These are phyloP conservation scores for Parietaria judaica DNA, from an alignment of 306 rosid species.

Conservation along the genomic window DNA sequence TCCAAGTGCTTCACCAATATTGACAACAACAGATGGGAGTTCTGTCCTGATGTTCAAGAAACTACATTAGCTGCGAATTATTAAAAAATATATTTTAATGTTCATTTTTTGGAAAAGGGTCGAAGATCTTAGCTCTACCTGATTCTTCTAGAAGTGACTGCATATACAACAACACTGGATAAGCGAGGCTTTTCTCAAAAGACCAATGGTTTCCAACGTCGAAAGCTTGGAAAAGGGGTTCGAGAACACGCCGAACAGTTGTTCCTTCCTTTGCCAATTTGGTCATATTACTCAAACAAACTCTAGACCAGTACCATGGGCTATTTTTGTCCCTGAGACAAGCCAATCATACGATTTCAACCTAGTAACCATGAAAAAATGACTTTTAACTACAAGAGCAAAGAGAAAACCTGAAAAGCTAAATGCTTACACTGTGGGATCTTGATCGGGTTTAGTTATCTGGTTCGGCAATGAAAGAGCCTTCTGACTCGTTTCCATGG, in stretches of 20 bases:
- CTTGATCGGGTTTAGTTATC: conserved; percentile 33
- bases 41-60: conserved; percentile 58
- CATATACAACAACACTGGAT: conserved; percentile 51
- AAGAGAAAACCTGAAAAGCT: conserved; percentile 4
- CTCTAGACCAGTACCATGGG: conserved; percentile 85
- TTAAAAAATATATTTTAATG: no score
- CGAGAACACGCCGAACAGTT: conserved; percentile 73
- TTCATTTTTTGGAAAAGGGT: background rate
- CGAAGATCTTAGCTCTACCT: conserved; percentile 41
- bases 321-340: conserved; percentile 49
- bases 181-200: conserved; percentile 62
- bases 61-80: background rate
- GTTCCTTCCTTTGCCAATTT: conserved; percentile 76
- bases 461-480: conserved; percentile 31
- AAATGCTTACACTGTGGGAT: conserved; percentile 33
- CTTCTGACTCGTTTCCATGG: conserved; percentile 32
- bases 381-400: background rate
- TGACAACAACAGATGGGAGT: conserved; percentile 66
- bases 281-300: conserved; percentile 73
- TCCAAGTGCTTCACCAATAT: conserved; percentile 92
- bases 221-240: conserved; percentile 79
- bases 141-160: conserved; percentile 74
- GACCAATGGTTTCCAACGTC: conserved; percentile 78
- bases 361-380: background rate
- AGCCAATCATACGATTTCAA: background rate